phyloP scores from a whole-genome alignment of 192 early-diverging fungal species.

The Coemansia sp. region DNA sequence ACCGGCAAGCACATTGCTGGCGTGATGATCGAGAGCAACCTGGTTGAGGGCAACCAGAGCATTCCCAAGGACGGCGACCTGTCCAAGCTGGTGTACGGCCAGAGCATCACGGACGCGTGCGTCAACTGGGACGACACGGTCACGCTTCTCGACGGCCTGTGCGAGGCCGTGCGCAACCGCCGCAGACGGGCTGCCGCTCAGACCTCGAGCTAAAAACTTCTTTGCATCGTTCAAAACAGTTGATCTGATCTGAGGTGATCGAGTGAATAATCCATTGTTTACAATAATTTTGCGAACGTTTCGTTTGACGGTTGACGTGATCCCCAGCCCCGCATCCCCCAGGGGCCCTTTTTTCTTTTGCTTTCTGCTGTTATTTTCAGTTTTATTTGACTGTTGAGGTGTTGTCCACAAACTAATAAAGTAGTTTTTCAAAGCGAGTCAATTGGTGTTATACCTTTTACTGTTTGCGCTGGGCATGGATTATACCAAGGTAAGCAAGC shows the following conservation, averaged over 20 bases:
- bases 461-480: slow-evolving; percentile 26
- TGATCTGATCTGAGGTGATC: background rate
- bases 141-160: slow-evolving; percentile 65
- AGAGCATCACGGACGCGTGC: slow-evolving; percentile 91
- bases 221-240: too few relatives aligned
- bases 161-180: slow-evolving; percentile 68
- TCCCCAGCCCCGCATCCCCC: background rate
- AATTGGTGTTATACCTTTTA: too few relatives aligned
- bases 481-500: slow-evolving; percentile 46
- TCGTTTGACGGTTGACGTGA: too few relatives aligned
- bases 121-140: slow-evolving; percentile 89
- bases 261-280: slow-evolving; percentile 8
- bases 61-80: slow-evolving; percentile 71
- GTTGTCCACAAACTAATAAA: slow-evolving; percentile 1
- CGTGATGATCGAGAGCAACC: slow-evolving; percentile 94
- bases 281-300: slow-evolving; percentile 1
- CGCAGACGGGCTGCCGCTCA: slow-evolving; percentile 47
- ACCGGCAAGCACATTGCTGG: slow-evolving; percentile 78
- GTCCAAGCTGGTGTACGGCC: slow-evolving; percentile 72
- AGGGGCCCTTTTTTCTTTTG: background rate
- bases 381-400: slow-evolving; percentile 9
- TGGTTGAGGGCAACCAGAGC: slow-evolving; percentile 81
- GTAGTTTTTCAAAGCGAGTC: too few relatives aligned
- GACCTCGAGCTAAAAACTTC: slow-evolving; percentile 1
- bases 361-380: background rate